These are phyloP conservation scores for Hanseniaspora uvarum DNA, from an alignment of 1,139 yeast genomes.

Conservation along the genomic window DNA sequence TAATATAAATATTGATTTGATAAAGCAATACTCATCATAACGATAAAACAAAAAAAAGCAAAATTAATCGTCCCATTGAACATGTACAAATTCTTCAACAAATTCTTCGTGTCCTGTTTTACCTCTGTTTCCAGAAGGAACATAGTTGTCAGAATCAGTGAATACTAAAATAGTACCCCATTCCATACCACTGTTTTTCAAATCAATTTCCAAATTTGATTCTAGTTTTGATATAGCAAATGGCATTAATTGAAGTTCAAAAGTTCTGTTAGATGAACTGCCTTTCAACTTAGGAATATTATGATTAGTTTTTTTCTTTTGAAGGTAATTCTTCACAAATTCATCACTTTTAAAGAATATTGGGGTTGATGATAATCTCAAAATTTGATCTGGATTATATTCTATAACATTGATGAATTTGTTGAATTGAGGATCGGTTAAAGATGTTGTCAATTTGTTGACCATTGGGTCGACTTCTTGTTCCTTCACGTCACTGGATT, in stretches of 20 bases:
- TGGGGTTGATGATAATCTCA: constrained; percentile 59
- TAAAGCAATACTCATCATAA: too few relatives aligned
- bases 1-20: constrained; percentile 9
- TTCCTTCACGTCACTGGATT: constrained; percentile 5
- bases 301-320: background rate
- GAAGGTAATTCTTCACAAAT: constrained; percentile 4
- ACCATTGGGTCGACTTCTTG: constrained; percentile 33
- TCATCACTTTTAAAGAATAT: constrained; percentile 14
- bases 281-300: constrained; percentile 8
- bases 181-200: constrained; percentile 65
- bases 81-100: constrained; percentile 83
- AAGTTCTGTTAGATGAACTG: constrained; percentile 44
- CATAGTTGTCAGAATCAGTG: constrained; percentile 63
- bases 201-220: constrained; percentile 35
- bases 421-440: constrained; percentile 71
- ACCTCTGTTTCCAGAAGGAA: constrained; percentile 49
- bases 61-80: constrained; percentile 69
- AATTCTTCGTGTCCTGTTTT: constrained; percentile 52
- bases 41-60: too few relatives aligned
- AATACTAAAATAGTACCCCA: constrained; percentile 93
- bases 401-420: constrained; percentile 63
- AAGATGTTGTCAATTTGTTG: constrained; percentile 36
- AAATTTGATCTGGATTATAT: constrained; percentile 75
- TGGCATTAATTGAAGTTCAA: constrained; percentile 91
- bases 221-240: constrained; percentile 79